phyloP scores from a whole-genome alignment of 2,329 filamentous ascomycete species.

The Fusarium pseudoanthophilum region DNA sequence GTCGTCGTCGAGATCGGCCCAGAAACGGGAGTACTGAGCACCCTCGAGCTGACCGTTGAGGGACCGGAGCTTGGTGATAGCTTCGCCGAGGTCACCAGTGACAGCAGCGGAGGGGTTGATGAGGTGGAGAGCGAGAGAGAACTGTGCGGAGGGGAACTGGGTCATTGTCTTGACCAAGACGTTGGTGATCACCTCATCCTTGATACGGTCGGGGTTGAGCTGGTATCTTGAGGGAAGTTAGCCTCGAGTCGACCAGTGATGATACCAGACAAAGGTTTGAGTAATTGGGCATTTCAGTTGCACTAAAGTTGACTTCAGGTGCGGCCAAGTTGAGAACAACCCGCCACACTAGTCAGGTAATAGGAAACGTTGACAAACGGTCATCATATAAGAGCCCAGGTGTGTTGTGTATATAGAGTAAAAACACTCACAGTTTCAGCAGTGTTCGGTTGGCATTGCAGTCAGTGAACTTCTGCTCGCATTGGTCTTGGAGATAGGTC shows the following conservation, averaged over 20 bases:
- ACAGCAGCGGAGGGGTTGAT: constrained; percentile 80
- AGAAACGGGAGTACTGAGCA: constrained; percentile 92
- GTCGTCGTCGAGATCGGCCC: constrained; percentile 93
- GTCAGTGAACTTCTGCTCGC: constrained; percentile 93
- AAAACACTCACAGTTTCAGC: constrained; percentile 89
- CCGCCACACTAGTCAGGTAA: constrained; percentile 82
- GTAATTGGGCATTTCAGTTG: constrained; percentile 69
- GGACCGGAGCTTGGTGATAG: constrained; percentile 84
- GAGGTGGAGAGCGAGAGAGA: constrained; percentile 92
- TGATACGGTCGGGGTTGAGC: constrained; percentile 98
- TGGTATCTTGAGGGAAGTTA: constrained; percentile 77
- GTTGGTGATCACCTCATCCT: constrained; percentile 98
- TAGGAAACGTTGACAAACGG: constrained; percentile 91
- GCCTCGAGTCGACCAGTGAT: constrained; percentile 13
- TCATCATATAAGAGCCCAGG: constrained; percentile 70
- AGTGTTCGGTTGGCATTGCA: constrained; percentile 96
- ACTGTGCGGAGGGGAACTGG: constrained; percentile 95
- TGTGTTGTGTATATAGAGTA: constrained; percentile 20
- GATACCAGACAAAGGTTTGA: neutral
- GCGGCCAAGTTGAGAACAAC: constrained; percentile 53
- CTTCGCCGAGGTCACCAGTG: constrained; percentile 83
- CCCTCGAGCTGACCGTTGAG: constrained; percentile 90
- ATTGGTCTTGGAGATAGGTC: constrained; percentile 93
- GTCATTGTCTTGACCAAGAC: constrained; percentile 98
- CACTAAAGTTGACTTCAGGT: constrained; percentile 78